These are phyloP conservation scores for Emmonsiellopsis sp. DNA, from an alignment of 2,329 filamentous ascomycete species.

Conservation along the genomic window DNA sequence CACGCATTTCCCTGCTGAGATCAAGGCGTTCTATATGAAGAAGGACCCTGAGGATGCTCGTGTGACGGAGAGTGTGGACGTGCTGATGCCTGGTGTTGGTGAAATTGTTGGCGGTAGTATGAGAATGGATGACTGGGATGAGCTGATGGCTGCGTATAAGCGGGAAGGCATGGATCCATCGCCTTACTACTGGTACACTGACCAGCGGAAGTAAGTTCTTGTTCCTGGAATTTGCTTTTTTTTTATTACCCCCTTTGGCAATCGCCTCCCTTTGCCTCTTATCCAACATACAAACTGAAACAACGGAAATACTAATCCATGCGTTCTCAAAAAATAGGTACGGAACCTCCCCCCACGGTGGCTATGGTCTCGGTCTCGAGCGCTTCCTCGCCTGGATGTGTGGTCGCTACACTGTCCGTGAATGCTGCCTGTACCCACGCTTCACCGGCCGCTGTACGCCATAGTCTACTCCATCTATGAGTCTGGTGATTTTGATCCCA, in stretches of 20 bases:
- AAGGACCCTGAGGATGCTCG: constrained; percentile 68
- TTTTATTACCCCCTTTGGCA: neutral
- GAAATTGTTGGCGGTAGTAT: constrained; percentile 96
- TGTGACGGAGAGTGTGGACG: constrained; percentile 88
- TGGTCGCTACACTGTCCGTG: constrained; percentile 55
- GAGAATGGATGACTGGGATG: constrained; percentile 87
- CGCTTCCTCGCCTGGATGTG: constrained; percentile 63
- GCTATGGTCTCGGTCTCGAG: constrained; percentile 88
- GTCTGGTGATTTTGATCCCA: too few relatives aligned
- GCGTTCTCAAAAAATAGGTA: constrained; percentile 47
- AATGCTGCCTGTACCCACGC: constrained; percentile 44
- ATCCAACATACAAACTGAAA: neutral
- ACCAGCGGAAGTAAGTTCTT: constrained; percentile 75
- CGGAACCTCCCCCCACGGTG: constrained; percentile 82
- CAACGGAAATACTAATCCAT: constrained; percentile 2
- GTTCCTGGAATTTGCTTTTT: constrained; percentile 3
- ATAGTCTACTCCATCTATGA: neutral
- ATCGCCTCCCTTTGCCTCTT: neutral
- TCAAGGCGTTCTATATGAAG: constrained; percentile 99
- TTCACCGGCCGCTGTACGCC: constrained; percentile 43
- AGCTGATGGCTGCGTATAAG: constrained; percentile 80
- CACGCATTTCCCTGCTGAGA: constrained; percentile 92
- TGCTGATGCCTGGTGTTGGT: constrained; percentile 82
- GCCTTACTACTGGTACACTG: constrained; percentile 97
- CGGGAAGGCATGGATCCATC: constrained; percentile 74